Percentiles rank a stretch among this genome's conserved stretches.
Conservation (phyloP, 2,329 filamentous ascomycete genomes). For the Emergomyces pasteurianus region DNA sequence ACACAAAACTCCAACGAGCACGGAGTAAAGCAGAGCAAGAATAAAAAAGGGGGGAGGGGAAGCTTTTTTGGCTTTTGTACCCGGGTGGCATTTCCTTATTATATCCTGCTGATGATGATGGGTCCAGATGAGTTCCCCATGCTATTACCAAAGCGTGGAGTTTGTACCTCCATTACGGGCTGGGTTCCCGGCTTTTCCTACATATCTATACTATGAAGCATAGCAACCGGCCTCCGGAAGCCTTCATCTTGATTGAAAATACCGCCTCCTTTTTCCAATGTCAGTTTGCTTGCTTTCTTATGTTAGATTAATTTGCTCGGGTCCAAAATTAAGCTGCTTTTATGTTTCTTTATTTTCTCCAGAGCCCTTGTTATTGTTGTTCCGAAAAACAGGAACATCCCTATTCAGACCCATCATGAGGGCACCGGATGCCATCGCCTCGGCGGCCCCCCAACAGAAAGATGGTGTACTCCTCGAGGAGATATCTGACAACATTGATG, state of each 20-base stretch:
- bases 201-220: neutral
- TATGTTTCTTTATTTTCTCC: neutral
- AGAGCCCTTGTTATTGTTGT: neutral
- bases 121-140: neutral
- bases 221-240: neutral
- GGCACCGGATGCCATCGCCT: slow-evolving; percentile 4
- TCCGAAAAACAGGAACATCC: neutral
- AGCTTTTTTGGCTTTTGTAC: neutral
- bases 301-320: neutral
- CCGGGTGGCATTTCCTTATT: neutral
- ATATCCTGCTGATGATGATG: neutral
- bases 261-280: neutral
- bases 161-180: neutral
- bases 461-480: slow-evolving; percentile 6
- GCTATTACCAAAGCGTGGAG: neutral
- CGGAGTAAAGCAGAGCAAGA: too few relatives aligned
- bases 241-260: neutral
- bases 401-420: slow-evolving; percentile 2
- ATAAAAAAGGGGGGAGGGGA: neutral
- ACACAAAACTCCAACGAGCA: too few relatives aligned
- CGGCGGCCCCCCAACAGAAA: neutral
- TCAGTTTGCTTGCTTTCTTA: neutral
- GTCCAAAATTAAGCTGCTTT: neutral
- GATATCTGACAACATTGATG: slow-evolving; percentile 43
- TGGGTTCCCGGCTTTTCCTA: neutral